phyloP scores from a whole-genome alignment of 192 early-diverging fungal genomes.

The Linnemannia hyalina region DNA sequence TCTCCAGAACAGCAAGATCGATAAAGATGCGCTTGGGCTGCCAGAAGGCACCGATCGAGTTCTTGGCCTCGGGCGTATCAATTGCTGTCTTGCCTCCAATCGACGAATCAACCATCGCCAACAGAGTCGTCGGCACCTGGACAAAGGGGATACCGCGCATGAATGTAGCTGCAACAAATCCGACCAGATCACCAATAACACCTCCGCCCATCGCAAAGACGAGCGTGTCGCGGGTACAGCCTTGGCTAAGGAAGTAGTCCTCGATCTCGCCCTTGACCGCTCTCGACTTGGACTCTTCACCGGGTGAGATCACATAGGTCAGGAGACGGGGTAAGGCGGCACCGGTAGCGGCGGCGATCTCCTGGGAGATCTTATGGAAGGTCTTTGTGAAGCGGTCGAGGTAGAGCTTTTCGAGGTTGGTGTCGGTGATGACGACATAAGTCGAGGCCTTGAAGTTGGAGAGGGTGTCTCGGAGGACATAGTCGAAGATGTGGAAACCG shows the following conservation, averaged over 20 bases:
- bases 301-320: conserved; percentile 84
- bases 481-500: conserved; percentile 84
- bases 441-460: conserved; percentile 79
- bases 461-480: conserved; percentile 82
- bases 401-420: conserved; percentile 85
- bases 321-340: conserved; percentile 70
- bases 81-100: conserved; percentile 98
- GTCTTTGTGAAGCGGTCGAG: conserved; percentile 67
- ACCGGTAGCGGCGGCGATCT: conserved; percentile 33
- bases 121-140: conserved; percentile 94
- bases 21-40: conserved; percentile 95
- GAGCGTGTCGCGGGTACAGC: conserved; percentile 93
- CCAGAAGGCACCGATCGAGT: conserved; percentile 96
- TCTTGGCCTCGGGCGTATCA: conserved; percentile 97
- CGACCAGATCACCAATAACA: conserved; percentile 96
- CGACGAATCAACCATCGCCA: conserved; percentile 98
- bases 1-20: conserved; percentile 87
- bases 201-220: conserved; percentile 96
- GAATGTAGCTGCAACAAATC: conserved; percentile 98
- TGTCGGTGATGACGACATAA: conserved; percentile 91
- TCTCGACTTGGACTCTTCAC: conserved; percentile 91
- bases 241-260: conserved; percentile 88
- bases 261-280: conserved; percentile 89
- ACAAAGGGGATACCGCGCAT: conserved; percentile 97
- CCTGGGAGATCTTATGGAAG: conserved; percentile 61